Conservation (phyloP, 163 green algal species). For the Chlorella variabilis region DNA sequence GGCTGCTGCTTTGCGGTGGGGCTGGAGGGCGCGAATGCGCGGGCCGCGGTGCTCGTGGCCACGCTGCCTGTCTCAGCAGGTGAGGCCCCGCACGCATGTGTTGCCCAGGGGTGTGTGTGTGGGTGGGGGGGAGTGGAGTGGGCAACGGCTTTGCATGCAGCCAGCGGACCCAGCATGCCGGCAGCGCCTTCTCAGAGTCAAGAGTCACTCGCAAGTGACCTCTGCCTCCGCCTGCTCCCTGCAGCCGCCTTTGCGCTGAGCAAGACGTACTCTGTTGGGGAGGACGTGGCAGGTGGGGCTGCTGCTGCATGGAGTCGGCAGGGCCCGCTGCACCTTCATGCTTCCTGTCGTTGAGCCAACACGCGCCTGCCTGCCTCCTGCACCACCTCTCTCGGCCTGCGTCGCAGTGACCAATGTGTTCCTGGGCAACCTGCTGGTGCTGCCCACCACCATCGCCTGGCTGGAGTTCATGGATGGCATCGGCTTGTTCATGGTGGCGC, state of each 20-base stretch:
- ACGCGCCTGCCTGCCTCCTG: not conserved
- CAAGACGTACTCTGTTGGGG: constrained; percentile 16
- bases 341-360: no score
- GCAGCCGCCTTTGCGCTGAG: constrained; percentile 29
- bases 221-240: no score
- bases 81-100: not conserved
- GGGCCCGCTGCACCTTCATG: no score
- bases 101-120: no score
- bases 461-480: constrained; percentile 45
- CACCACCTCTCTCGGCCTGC: no score
- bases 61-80: constrained; percentile 40
- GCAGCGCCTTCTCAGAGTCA: no score
- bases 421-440: constrained; percentile 46
- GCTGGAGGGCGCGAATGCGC: constrained; percentile 26
- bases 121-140: no score
- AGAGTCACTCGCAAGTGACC: no score
- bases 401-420: constrained; percentile 24
- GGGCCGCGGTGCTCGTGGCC: constrained; percentile 46
- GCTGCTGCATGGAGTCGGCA: no score
- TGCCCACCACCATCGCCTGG: constrained; percentile 52
- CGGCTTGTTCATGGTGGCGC: constrained; percentile 7
- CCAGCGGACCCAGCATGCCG: no score
- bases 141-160: no score
- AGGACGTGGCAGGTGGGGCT: constrained; percentile 25
- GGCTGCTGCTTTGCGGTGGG: constrained; percentile 49